Conservation (phyloP, 371 early-diverging fungal genomes). For the Dinochytrium kinnereticum region DNA sequence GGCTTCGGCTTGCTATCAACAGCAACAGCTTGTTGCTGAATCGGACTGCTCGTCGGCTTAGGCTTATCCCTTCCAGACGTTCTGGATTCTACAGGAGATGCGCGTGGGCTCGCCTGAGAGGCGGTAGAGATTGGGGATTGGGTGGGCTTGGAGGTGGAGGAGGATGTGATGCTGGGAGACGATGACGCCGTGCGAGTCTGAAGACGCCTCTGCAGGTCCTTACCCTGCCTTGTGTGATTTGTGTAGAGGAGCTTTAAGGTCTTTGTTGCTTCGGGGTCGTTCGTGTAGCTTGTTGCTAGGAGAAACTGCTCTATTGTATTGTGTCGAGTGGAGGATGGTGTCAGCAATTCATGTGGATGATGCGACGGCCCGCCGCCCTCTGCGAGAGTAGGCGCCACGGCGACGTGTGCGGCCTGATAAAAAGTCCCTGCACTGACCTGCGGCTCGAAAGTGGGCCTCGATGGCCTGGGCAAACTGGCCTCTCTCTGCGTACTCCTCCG, state of each 20-base stretch:
- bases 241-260: constrained; percentile 53
- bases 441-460: constrained; percentile 54
- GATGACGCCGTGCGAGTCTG: neutral
- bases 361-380: no score
- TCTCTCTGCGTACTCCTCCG: constrained; percentile 44
- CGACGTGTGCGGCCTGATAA: neutral
- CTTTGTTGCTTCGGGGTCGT: constrained; percentile 49
- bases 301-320: constrained; percentile 55
- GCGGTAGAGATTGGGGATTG: neutral
- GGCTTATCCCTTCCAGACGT: neutral
- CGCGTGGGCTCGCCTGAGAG: neutral
- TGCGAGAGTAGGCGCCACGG: no score
- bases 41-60: no score
- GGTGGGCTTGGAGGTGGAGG: neutral
- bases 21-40: no score
- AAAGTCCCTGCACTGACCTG: constrained; percentile 33
- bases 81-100: neutral
- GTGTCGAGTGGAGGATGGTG: no score
- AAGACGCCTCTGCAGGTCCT: constrained; percentile 47
- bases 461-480: constrained; percentile 47
- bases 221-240: constrained; percentile 51
- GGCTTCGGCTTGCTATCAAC: neutral
- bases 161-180: neutral
- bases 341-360: no score
- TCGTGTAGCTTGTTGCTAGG: constrained; percentile 44